Base-by-base conservation (phyloP, 2,329 filamentous ascomycete species). In the Akanthomyces lecanii region DNA sequence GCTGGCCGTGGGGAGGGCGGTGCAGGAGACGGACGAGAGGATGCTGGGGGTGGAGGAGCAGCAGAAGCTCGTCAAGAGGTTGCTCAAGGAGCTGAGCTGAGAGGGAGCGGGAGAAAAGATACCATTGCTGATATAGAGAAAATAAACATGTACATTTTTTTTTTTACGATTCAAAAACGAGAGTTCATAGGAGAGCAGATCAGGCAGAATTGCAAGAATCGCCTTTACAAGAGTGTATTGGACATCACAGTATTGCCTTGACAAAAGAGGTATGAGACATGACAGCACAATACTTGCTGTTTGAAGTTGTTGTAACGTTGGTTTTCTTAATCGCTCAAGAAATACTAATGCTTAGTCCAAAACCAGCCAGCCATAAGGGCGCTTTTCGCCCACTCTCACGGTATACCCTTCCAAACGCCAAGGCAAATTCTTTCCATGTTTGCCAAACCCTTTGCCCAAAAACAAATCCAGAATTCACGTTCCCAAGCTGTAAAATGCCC, bases 21-120 rank as follows among this genome's bases (percentile, higher is more conserved):
- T 99, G 54, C 83, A 84, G 69, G 85, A 91, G 72, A 89, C 89
- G n/a, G 93, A 98, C 73, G 83, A 89, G 70, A 82, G 83, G 61
- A 79, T 78, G 2, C 76, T 92, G 66, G 82, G 79, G 3, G 78
- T 87, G 38, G 86, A 89, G 55, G 84, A 82, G 65, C 91, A 94
- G 78, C 86, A 81, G 76, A 90, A 87, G 72, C 72, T 91, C 64
- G 89, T 90, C 18, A 86, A 82, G 71, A 87, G 81, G 74, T 74
- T 89, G 66, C 75, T 90, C 73, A 89, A 83, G 76, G 82, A 84
- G 63, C 71, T 83, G 71, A 80, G 77, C 67, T 83, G 74, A 78
- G 42, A 48, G 16, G 12, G 33, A 5, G 38, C 16, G 36, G 14
- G 14, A 5, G 38, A 40, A 16, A 62, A 21, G 28, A 53, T 47